Base-by-base conservation (phyloP, 1,139 yeast species). In the Pichia sp. region DNA sequence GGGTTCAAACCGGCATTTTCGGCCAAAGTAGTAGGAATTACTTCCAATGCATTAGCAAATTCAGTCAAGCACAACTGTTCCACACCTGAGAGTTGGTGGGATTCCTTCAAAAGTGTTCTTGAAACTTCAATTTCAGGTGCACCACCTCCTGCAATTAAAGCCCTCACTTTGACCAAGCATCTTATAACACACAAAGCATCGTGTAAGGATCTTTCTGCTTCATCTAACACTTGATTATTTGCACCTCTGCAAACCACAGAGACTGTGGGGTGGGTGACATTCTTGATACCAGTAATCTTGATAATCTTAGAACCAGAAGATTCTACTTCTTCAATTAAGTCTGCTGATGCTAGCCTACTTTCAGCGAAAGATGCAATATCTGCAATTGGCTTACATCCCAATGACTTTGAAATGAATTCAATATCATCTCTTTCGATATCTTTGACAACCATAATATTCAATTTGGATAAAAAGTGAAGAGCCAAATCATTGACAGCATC, bases 401-500 rank as follows among this genome's bases (percentile, higher is more conserved):
- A 78, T 60, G 96, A 84, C 73, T 90, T 91, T 59, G 96, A 83
- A 65, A 93, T 82, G 67, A 95, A 95, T 71, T 92, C 99, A 61
- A 93, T 82, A 71, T 93, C 99, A 61, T 93, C 99, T 70, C 99
- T 83, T 75, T 93, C 99, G 62, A 93, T 86, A 68, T 95, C 99
- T 74, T 86, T 93, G 53, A 93, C 85, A 49, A 91, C 99, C 89
- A 93, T 77, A 63, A 93, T 95, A 64, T 91, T 91, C 66, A 93
- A 79, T 71, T 92, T 93, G 54, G 97, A 82, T 67, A 95, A 77
- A 75, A 95, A 95, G 73, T 93, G 99, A 66, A 93, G 80, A 1
- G 99, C 95, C 72, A 93, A 80, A 65, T 93, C 99, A 71, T 92
- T 93, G 56, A 95, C 97, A 6, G 99, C 99, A 70, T 93, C 99